These are phyloP conservation scores for Pulveroboletus frians DNA, from an alignment of 768 basidiomycete genomes.

Conservation along the genomic window DNA sequence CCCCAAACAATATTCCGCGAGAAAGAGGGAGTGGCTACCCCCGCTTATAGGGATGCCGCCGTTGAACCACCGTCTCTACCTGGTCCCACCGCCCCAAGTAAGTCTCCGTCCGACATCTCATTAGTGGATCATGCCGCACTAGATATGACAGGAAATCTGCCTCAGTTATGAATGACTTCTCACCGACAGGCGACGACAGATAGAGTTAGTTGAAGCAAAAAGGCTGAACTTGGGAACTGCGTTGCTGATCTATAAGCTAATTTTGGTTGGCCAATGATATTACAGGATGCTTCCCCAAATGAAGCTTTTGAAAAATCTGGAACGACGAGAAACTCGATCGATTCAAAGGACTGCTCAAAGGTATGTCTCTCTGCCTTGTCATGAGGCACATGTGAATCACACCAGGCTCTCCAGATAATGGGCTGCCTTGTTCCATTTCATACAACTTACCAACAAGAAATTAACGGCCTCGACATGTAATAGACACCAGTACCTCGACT, in stretches of 20 bases:
- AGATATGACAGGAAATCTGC: constrained; percentile 72
- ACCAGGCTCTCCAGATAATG: no score
- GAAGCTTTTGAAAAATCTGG: constrained; percentile 53
- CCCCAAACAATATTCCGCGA: neutral
- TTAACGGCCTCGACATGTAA: no score
- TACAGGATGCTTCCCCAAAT: no score
- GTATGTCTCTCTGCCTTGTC: constrained; percentile 35
- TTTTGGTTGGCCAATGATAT: neutral
- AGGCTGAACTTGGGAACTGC: constrained; percentile 34
- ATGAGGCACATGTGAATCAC: neutral
- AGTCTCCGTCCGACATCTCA: constrained; percentile 21
- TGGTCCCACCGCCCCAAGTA: neutral
- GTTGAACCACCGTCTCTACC: neutral
- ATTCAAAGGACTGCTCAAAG: constrained; percentile 88
- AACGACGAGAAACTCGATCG: constrained; percentile 82
- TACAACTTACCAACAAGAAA: no score
- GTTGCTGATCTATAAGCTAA: constrained; percentile 30
- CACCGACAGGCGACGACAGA: constrained; percentile 46
- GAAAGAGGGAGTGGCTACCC: neutral
- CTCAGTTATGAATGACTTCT: constrained; percentile 58
- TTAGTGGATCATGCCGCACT: constrained; percentile 78
- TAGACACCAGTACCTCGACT: no score
- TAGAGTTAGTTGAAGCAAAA: constrained; percentile 43
- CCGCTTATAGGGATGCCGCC: neutral
- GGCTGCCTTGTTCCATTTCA: no score